These are phyloP conservation scores for Emergomyces pasteurianus DNA, from an alignment of 2,329 filamentous ascomycete species.

Conservation along the genomic window DNA sequence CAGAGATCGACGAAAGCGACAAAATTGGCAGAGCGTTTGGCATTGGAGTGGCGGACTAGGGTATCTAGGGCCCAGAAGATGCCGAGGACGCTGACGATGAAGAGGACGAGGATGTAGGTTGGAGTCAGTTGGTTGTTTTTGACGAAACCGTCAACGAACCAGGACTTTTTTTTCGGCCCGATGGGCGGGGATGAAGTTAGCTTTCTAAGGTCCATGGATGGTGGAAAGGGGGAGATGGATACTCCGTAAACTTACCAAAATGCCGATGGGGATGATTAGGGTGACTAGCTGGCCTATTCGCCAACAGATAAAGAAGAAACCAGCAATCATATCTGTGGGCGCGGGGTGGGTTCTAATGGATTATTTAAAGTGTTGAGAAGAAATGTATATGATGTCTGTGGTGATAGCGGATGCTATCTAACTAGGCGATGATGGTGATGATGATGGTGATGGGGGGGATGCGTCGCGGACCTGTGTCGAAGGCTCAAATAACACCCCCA, in stretches of 20 bases:
- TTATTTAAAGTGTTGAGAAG: neutral
- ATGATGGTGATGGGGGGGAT: neutral
- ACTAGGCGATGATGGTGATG: neutral
- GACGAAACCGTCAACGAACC: constrained; percentile 50
- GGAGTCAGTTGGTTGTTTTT: constrained; percentile 47
- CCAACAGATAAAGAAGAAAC: constrained; percentile 51
- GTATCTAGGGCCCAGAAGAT: constrained; percentile 51
- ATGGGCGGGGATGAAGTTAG: neutral
- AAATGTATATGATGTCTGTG: neutral
- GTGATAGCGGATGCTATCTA: neutral
- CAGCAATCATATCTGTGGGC: constrained; percentile 31
- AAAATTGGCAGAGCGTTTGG: constrained; percentile 47
- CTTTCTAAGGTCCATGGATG: neutral
- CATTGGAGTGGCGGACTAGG: constrained; percentile 46
- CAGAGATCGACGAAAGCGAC: constrained; percentile 50
- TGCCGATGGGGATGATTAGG: constrained; percentile 51
- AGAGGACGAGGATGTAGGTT: constrained; percentile 49
- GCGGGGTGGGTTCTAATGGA: neutral
- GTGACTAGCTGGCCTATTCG: constrained; percentile 50
- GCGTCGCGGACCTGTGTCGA: neutral
- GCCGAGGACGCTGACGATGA: constrained; percentile 52
- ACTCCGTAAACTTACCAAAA: constrained; percentile 40
- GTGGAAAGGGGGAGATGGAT: neutral
- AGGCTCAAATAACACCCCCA: neutral
- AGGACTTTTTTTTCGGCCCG: constrained; percentile 36